Evolutionary conservation across 2,329 filamentous ascomycete genomes (phyloP), one percentile per base, ranked within the genome.

Genomic region (Aureobasidium sp.): DNA sequence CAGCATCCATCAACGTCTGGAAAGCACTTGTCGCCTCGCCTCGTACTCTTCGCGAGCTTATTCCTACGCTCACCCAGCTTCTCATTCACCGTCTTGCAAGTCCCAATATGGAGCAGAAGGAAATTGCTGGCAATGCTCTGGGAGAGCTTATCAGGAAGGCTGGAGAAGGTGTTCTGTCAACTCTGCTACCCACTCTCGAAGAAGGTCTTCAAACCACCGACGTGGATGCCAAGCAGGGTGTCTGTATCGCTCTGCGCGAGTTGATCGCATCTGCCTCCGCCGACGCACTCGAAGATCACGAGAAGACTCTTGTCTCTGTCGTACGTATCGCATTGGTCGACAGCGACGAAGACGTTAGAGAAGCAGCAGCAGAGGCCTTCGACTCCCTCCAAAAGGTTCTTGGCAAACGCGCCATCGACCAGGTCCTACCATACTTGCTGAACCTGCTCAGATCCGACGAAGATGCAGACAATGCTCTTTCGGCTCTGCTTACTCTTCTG

Each of bases 31-130:
- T 99, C 51, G 90, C 93, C 63, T 93, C 89, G 64, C 94, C 94
- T 36, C 87, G 87, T 68, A 97, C 90, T 15, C 86, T 99, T 70
- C 96, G 96, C 78, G 94, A 99, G 73, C 84, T 99, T 70, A 88
- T 97, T 51, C 93, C 94, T 48, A 97, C 92, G 1, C 87, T 99
- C 64, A 96, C 92, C 6, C 92, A 97, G 73, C 86, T 99, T 66
- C 88, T 99, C 69, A 97, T 99, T 73, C 87, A 90, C 64, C 89
- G 94, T 53, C 84, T 99, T 68, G 94, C 92, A 65, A 97, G 92
- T 74, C 89, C 92, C 50, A 97, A 97, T 72, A 92, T 96, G 87
- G 94, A 99, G 75, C 94, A 99, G 76, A 97, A 97, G 80, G 89
- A 96, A 69, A 99, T 99, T 80, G 94, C 95, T 67, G 93, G 93